Percentiles rank a stretch among this genome's conserved stretches.
These are phyloP conservation scores for Blastobotrys buckinghamii DNA, from an alignment of 1,139 yeast genomes.

Conservation along the genomic window DNA sequence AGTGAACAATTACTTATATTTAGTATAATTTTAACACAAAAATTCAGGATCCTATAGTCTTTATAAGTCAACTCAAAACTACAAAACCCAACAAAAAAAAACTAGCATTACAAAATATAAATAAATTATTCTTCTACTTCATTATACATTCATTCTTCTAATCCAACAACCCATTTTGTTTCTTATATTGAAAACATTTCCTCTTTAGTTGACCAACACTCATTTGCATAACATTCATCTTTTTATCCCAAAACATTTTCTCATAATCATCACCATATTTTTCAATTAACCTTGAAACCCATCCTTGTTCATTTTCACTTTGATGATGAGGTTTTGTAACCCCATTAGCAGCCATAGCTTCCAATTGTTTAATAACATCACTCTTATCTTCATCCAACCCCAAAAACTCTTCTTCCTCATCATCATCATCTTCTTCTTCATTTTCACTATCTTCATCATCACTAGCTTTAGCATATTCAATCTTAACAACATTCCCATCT, in stretches of 20 bases:
- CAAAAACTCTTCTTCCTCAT: no score
- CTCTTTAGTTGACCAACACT: constrained; percentile 76
- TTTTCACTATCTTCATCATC: constrained; percentile 29
- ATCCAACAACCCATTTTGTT: constrained; percentile 24
- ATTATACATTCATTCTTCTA: no score
- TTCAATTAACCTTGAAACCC: constrained; percentile 59
- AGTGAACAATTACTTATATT: no score
- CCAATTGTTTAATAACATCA: constrained; percentile 61
- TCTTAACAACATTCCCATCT: constrained; percentile 60
- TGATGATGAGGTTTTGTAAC: constrained; percentile 49
- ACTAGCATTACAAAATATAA: no score
- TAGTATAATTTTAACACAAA: no score
- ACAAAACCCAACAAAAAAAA: no score
- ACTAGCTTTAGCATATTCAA: constrained; percentile 55
- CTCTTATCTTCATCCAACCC: constrained; percentile 24
- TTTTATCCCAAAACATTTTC: constrained; percentile 57
- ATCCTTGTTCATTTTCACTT: constrained; percentile 67
- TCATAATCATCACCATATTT: constrained; percentile 86
- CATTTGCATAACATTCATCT: constrained; percentile 45
- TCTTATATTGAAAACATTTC: constrained; percentile 63
- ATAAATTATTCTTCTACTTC: no score
- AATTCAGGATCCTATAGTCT: no score
- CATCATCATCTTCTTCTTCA: constrained; percentile 22
- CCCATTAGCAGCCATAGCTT: constrained; percentile 56
- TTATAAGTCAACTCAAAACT: no score